Conservation (phyloP, 106 monocot genomes). For the Dioscorea zingiberensis region DNA sequence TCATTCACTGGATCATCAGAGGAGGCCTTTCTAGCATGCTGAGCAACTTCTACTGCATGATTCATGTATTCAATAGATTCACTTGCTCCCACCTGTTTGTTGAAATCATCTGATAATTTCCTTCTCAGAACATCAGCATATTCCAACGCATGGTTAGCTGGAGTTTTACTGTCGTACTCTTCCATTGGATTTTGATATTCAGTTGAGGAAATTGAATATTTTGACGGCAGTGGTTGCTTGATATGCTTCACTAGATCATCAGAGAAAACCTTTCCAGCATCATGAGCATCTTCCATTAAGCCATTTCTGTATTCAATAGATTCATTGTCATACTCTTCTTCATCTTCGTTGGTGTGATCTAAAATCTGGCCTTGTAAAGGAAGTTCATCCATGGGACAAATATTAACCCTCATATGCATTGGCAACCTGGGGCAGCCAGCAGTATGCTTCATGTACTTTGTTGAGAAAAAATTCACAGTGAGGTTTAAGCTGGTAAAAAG, state of each 20-base stretch:
- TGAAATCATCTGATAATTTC: too few species aligned
- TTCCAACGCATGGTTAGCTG: not conserved
- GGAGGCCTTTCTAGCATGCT: not conserved
- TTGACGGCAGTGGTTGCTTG: not conserved
- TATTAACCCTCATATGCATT: conserved; percentile 59
- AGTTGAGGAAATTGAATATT: not conserved
- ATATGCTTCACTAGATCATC: not conserved
- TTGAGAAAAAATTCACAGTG: conserved; percentile 88
- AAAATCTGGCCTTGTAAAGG: conserved; percentile 23
- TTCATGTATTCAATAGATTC: not conserved
- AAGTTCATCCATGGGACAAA: conserved; percentile 76
- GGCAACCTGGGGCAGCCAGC: conserved; percentile 68
- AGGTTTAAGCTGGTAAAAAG: conserved; percentile 58
- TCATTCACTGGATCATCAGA: not conserved
- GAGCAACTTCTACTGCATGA: not conserved
- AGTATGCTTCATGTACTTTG: conserved; percentile 54
- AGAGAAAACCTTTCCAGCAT: not conserved
- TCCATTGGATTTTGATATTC: not conserved
- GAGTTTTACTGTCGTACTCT: not conserved
- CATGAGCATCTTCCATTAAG: not conserved
- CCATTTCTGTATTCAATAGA: not conserved
- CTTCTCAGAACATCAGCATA: too few species aligned
- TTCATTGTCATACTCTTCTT: conserved; percentile 10
- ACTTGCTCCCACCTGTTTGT: too few species aligned
- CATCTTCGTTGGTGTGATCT: conserved; percentile 11